phyloP scores from a whole-genome alignment of 352 stramenopile species.

The Globisporangium emineosum region DNA sequence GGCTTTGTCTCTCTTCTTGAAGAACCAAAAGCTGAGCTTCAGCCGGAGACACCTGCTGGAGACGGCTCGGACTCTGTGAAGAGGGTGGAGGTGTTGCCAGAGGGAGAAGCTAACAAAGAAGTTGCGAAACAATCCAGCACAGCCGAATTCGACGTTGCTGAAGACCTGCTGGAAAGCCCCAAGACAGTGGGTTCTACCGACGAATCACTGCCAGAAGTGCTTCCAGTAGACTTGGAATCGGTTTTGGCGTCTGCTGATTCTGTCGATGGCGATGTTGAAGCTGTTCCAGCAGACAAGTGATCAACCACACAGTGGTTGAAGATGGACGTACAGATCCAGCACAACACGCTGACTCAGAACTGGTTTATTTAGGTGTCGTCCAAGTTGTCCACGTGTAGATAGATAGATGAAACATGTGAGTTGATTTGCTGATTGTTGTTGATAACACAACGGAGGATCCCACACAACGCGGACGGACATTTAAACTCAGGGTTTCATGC shows the following conservation, averaged over 20 bases:
- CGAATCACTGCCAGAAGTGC: background rate
- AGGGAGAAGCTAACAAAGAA: background rate
- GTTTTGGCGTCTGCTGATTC: background rate
- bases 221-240: background rate
- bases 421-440: background rate
- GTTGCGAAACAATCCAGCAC: background rate
- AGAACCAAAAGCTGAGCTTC: background rate
- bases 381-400: slow-evolving; percentile 4
- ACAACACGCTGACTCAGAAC: background rate
- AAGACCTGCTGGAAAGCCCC: background rate
- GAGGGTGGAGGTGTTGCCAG: background rate
- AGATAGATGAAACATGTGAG: background rate
- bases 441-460: no score
- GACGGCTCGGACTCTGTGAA: background rate
- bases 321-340: background rate
- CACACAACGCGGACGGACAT: background rate
- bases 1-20: background rate
- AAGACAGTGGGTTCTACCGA: background rate
- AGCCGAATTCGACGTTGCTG: background rate
- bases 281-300: background rate
- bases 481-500: background rate
- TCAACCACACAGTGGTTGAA: background rate
- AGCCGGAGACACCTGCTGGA: background rate
- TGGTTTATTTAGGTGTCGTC: background rate
- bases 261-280: background rate